These are phyloP conservation scores for Austroboletus novae-zelandiae DNA, from an alignment of 1,284 basidiomycete genomes.

Conservation along the genomic window DNA sequence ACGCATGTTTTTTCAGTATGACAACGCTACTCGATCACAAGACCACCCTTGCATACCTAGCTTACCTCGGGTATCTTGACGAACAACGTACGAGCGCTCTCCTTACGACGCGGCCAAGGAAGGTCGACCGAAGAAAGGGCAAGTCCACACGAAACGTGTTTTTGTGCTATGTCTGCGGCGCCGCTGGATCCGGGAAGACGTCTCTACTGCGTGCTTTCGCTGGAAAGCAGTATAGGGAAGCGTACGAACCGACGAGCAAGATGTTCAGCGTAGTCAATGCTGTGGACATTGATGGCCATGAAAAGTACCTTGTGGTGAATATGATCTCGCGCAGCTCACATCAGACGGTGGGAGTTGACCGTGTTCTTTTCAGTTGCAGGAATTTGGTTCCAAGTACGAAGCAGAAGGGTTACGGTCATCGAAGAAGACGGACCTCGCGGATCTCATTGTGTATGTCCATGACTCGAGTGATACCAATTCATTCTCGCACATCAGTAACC, in stretches of 20 bases:
- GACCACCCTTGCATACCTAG: slow-evolving; percentile 93
- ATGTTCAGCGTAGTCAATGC: slow-evolving; percentile 92
- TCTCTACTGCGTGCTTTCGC: slow-evolving; percentile 83
- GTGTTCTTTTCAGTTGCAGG: slow-evolving; percentile 69
- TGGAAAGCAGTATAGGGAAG: slow-evolving; percentile 69
- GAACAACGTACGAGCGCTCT: slow-evolving; percentile 78
- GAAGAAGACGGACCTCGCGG: slow-evolving; percentile 89
- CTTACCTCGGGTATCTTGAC: slow-evolving; percentile 85
- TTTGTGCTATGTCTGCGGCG: slow-evolving; percentile 90
- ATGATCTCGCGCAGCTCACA: neutral
- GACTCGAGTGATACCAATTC: slow-evolving; percentile 99
- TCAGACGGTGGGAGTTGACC: slow-evolving; percentile 6
- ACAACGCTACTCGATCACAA: slow-evolving; percentile 92
- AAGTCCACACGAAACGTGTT: slow-evolving; percentile 90
- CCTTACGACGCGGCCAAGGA: slow-evolving; percentile 78
- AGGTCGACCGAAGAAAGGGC: slow-evolving; percentile 83
- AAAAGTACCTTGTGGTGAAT: slow-evolving; percentile 94
- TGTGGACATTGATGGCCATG: slow-evolving; percentile 91
- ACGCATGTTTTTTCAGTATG: slow-evolving; percentile 60
- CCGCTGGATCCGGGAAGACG: slow-evolving; percentile 95
- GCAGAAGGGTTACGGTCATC: slow-evolving; percentile 85
- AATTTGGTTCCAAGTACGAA: slow-evolving; percentile 96
- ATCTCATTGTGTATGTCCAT: slow-evolving; percentile 94
- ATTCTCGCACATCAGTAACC: slow-evolving; percentile 96
- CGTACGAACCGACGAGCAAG: slow-evolving; percentile 87